These are phyloP conservation scores for Serendipita sp. DNA, from an alignment of 768 basidiomycete genomes.

Conservation along the genomic window DNA sequence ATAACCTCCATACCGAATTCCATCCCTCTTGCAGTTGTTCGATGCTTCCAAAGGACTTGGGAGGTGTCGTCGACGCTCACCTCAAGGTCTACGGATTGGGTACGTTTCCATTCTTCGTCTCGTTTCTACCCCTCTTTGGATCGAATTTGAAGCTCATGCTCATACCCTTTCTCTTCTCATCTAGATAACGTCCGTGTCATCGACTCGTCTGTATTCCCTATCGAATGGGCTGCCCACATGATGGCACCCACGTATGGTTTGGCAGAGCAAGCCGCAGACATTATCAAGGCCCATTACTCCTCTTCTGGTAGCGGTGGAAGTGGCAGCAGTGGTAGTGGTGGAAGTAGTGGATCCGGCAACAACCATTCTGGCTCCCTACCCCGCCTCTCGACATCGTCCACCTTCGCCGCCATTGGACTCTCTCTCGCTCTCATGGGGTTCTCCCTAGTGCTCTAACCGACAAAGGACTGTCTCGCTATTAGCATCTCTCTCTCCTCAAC, in stretches of 20 bases:
- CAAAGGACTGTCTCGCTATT: neutral
- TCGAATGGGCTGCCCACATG: slow-evolving; percentile 33
- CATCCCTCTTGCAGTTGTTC: slow-evolving; percentile 44
- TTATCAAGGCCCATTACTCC: slow-evolving; percentile 25
- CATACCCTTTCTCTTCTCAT: neutral
- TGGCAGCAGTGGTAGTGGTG: neutral
- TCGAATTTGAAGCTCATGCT: neutral
- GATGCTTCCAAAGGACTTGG: slow-evolving; percentile 36
- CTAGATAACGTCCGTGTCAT: slow-evolving; percentile 38
- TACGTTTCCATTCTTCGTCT: slow-evolving; percentile 11
- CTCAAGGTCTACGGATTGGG: slow-evolving; percentile 39
- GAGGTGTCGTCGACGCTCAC: slow-evolving; percentile 42
- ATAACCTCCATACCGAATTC: slow-evolving; percentile 32
- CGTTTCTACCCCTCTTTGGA: neutral
- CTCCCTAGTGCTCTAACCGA: neutral
- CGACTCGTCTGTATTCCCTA: slow-evolving; percentile 41
- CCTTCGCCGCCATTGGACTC: neutral
- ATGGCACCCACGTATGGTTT: slow-evolving; percentile 25
- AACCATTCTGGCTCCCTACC: neutral
- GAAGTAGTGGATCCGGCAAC: neutral
- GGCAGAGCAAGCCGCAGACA: slow-evolving; percentile 31
- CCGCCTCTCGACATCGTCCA: neutral
- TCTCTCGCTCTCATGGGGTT: neutral
- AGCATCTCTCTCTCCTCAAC: neutral
- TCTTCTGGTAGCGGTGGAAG: neutral